These are phyloP conservation scores for Phalaenopsis aphrodite DNA, from an alignment of 106 monocot species.

Conservation along the genomic window DNA sequence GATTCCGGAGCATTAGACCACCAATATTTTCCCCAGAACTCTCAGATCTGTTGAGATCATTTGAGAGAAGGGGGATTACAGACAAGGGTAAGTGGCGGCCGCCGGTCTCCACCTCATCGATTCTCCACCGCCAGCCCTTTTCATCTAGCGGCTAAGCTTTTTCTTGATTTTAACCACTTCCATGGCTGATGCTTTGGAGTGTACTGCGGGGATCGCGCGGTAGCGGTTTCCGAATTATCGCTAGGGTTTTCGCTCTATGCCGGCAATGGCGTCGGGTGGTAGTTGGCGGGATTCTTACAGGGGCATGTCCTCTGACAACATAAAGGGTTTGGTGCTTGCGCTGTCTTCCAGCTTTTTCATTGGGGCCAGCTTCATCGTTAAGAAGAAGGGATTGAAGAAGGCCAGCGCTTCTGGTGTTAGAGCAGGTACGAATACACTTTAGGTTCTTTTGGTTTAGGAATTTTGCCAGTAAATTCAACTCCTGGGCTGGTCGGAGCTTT, in stretches of 20 bases:
- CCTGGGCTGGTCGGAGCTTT: background rate
- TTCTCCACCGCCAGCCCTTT: background rate
- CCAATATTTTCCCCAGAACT: background rate
- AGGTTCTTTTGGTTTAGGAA: background rate
- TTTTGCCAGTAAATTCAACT: background rate
- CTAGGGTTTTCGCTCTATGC: slow-evolving; percentile 9
- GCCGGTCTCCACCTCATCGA: background rate
- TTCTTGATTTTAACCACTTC: background rate
- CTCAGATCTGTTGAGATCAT: background rate
- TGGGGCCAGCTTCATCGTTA: slow-evolving; percentile 73
- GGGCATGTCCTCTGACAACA: slow-evolving; percentile 42
- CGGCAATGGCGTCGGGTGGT: slow-evolving; percentile 10
- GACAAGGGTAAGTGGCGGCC: background rate
- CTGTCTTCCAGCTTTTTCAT: slow-evolving; percentile 55
- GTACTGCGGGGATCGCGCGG: background rate
- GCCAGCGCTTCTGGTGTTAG: slow-evolving; percentile 40
- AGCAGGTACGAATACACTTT: slow-evolving; percentile 20
- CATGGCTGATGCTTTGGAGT: background rate
- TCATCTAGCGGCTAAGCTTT: background rate
- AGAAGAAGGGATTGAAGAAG: slow-evolving; percentile 70
- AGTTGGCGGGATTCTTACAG: slow-evolving; percentile 25
- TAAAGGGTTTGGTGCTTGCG: slow-evolving; percentile 45
- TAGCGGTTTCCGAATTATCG: background rate
- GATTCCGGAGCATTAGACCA: background rate
- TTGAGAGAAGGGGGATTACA: background rate